Percentiles rank a stretch among this genome's conserved stretches.
phyloP scores from a whole-genome alignment of 176 grass and related monocot species.

The Tuctoria greenei region DNA sequence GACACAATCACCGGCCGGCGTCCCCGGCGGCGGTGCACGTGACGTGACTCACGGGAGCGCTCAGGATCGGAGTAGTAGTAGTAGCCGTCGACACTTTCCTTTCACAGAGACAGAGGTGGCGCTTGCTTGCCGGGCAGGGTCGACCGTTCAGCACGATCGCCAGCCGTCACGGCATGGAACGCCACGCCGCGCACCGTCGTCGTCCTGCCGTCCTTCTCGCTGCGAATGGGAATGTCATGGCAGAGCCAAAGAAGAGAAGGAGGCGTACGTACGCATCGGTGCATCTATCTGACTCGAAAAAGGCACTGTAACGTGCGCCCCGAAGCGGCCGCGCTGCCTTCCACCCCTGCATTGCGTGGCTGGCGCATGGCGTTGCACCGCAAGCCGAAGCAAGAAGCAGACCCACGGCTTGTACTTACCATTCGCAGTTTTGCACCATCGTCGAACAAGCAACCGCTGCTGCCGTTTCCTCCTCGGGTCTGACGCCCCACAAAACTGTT shows the following conservation, averaged over 20 bases:
- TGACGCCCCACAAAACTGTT: neutral
- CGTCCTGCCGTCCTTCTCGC: neutral
- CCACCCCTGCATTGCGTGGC: neutral
- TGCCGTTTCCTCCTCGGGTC: neutral
- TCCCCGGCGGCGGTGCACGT: no score
- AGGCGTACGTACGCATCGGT: neutral
- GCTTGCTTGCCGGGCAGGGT: conserved; percentile 15
- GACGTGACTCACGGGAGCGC: no score
- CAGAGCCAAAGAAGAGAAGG: neutral
- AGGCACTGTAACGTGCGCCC: neutral
- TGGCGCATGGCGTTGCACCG: neutral
- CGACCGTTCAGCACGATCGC: neutral
- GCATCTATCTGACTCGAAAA: neutral
- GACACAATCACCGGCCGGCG: no score
- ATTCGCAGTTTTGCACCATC: neutral
- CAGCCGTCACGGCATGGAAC: neutral
- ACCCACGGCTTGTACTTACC: no score
- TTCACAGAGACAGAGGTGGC: no score
- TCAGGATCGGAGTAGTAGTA: no score
- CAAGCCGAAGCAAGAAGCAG: neutral
- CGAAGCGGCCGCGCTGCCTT: neutral
- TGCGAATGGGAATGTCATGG: neutral
- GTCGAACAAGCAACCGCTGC: neutral
- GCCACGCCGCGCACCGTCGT: no score
- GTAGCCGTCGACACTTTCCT: no score